Conservation (phyloP, 2,329 filamentous ascomycete genomes). For the Conoideocrella luteorostrata region DNA sequence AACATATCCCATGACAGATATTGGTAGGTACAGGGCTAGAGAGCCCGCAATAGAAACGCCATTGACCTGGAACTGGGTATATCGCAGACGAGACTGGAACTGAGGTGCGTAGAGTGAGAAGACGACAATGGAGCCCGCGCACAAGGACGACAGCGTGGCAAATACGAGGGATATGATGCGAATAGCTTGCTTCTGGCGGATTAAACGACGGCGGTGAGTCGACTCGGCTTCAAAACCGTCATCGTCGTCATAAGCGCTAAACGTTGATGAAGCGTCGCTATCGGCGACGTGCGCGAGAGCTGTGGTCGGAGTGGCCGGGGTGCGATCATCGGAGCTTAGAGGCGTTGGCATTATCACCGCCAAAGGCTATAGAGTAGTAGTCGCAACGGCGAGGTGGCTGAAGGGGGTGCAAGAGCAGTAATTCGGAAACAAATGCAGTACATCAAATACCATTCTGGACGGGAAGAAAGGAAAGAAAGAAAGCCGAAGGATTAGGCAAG, state of each 20-base stretch:
- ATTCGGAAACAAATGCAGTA: too few relatives aligned
- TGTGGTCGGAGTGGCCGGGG: neutral
- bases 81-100: constrained; percentile 79
- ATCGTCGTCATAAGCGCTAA: constrained; percentile 8
- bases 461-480: too few relatives aligned
- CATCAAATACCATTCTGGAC: too few relatives aligned
- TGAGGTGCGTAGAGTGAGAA: constrained; percentile 92
- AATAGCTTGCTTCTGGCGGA: constrained; percentile 24
- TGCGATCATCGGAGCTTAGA: constrained; percentile 6
- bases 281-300: neutral
- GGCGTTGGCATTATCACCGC: constrained; percentile 7
- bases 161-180: constrained; percentile 46
- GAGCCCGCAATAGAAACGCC: constrained; percentile 81
- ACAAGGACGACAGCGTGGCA: constrained; percentile 56
- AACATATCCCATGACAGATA: constrained; percentile 80
- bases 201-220: constrained; percentile 15
- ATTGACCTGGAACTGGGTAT: constrained; percentile 90
- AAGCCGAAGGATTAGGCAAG: too few relatives aligned
- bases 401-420: too few relatives aligned
- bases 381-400: too few relatives aligned
- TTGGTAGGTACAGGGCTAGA: constrained; percentile 85
- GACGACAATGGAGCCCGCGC: constrained; percentile 84
- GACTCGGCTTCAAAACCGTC: constrained; percentile 12
- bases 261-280: constrained; percentile 3
- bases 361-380: neutral